phyloP scores from a whole-genome alignment of 306 rosid genomes.

The Vicia sativa region DNA sequence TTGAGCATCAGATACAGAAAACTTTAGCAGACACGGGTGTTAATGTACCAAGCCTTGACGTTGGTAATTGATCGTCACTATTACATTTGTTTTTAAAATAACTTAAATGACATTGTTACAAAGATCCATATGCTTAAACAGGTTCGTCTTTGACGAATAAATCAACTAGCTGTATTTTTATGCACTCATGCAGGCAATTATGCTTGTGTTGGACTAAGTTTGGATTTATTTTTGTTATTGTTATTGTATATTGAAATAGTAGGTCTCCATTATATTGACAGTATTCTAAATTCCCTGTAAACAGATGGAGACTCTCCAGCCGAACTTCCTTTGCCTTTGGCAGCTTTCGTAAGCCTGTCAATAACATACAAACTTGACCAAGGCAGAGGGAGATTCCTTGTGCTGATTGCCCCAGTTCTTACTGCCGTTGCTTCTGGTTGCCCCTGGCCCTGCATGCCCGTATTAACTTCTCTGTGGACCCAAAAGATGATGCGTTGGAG shows the following conservation, averaged over 20 bases:
- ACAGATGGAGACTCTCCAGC: slow-evolving; percentile 81
- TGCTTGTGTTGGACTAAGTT: slow-evolving; percentile 3
- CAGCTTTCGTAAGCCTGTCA: slow-evolving; percentile 82
- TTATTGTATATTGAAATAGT: slow-evolving; percentile 5
- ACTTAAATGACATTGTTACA: neutral
- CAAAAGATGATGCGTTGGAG: slow-evolving; percentile 90
- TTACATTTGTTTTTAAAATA: neutral
- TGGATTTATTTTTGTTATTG: slow-evolving; percentile 4
- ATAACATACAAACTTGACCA: slow-evolving; percentile 84
- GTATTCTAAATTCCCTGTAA: slow-evolving; percentile 35
- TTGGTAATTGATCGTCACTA: slow-evolving; percentile 57
- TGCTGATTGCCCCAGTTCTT: slow-evolving; percentile 70
- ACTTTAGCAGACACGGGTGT: slow-evolving; percentile 89
- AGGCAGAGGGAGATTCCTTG: slow-evolving; percentile 63
- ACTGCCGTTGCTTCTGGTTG: slow-evolving; percentile 74
- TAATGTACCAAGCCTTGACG: slow-evolving; percentile 87
- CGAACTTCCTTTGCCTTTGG: slow-evolving; percentile 93
- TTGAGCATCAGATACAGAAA: slow-evolving; percentile 85
- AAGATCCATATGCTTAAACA: slow-evolving; percentile 13
- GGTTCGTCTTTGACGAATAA: slow-evolving; percentile 11
- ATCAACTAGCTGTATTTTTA: slow-evolving; percentile 23
- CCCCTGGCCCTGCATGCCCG: slow-evolving; percentile 91
- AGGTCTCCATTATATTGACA: slow-evolving; percentile 39
- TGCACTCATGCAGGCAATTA: slow-evolving; percentile 14
- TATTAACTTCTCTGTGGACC: slow-evolving; percentile 77